Evolutionary conservation across 441 rosid species (phyloP).

Genomic region (Croton setiger): DNA sequence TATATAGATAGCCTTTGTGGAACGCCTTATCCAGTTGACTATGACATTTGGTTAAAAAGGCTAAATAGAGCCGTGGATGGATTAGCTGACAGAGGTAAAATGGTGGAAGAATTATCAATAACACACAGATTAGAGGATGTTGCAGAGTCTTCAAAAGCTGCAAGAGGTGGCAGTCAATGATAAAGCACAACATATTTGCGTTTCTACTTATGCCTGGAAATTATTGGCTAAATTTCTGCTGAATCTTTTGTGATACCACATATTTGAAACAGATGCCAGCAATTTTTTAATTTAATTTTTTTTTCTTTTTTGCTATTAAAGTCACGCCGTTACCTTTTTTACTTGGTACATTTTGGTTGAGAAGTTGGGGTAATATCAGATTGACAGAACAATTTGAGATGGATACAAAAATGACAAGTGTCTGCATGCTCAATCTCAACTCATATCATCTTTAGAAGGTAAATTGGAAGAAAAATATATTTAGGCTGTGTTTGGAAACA

Average conservation of each 20-base stretch:
- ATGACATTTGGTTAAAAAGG: constrained; percentile 59
- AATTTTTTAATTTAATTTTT: not conserved
- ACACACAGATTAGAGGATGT: constrained; percentile 35
- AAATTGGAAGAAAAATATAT: too few species aligned
- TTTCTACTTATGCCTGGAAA: constrained; percentile 15
- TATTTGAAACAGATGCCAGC: not conserved
- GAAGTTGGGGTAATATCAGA: too few species aligned
- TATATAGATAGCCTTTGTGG: constrained; percentile 69
- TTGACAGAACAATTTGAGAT: too few species aligned
- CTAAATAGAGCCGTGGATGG: constrained; percentile 47
- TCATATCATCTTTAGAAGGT: too few species aligned
- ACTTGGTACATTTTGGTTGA: too few species aligned
- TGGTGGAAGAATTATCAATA: constrained; percentile 36
- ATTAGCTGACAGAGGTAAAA: constrained; percentile 45
- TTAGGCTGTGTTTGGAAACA: too few species aligned
- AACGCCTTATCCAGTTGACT: constrained; percentile 62
- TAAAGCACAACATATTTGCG: not conserved
- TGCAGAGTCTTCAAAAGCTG: constrained; percentile 40
- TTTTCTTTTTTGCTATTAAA: not conserved
- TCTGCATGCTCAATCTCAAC: too few species aligned
- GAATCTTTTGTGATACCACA: not conserved
- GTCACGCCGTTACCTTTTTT: too few species aligned
- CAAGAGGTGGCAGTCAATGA: constrained; percentile 26
- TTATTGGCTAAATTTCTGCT: not conserved
- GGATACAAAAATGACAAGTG: too few species aligned